Evolutionary conservation across 140 eudicot genomes (phyloP), one percentile per base, ranked within the genome.

Genomic region (Anethum foeniculum): DNA sequence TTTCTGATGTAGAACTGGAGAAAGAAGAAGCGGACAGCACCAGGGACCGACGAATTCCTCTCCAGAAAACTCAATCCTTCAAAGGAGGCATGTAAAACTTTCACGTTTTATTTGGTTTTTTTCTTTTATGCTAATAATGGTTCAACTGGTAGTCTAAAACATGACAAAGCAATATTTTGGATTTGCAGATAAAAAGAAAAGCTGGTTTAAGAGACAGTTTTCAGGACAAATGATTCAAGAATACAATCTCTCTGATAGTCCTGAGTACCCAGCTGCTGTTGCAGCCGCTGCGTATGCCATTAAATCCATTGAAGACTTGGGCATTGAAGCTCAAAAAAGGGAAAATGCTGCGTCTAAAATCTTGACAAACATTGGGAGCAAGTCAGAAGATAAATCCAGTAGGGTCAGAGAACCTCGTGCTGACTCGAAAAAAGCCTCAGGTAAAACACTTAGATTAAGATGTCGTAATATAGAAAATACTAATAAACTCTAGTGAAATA

Each of bases 221-320:
- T 92, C 97, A 3, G 86, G 96, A 58, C 87, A 88, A 62, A 75
- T 80, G 83, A 85, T 85, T 27, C 58, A 83, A 62, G 91, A 88
- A 60, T 83, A 82, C 72, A 86, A 87, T 71, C 77, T 81, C 6
- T 52, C 75, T 77, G 85, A 82, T 74, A 85, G 84, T 14, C 81
- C 80, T 3, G 92, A 93, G 67, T 91, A 89, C 74, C 91, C 86
- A 30, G 77, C 90, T 36, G 99, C 99, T 54, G 90, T 95, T 78
- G 97, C 99, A 28, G 97, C 99, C n/a, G 97, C 99, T 34, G 89
- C 97, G 71, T 91, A 77, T 74, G 99, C 97, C 72, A 77, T 95
- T 49, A 80, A 44, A 43, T 83, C 97, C n/a, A 79, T 86, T 27
- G 91, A 93, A 81, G 92, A 88, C 80, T 78, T 71, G 36, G 82